These are phyloP conservation scores for Talaromyces islandicus DNA, from an alignment of 2,329 filamentous ascomycete genomes.

Conservation along the genomic window DNA sequence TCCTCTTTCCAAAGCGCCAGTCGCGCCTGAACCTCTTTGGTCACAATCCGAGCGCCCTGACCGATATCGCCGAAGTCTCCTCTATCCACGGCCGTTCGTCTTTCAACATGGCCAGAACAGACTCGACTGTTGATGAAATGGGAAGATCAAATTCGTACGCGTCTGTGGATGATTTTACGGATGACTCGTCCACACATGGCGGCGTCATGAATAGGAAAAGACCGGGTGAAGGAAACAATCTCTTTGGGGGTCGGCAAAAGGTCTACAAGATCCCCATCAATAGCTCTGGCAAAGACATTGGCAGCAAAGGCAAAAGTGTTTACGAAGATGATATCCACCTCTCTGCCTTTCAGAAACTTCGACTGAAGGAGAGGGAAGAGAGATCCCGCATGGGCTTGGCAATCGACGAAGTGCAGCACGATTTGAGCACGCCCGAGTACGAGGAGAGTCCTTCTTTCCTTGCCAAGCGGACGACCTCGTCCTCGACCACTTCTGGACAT, in stretches of 20 bases:
- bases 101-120: slow-evolving; percentile 55
- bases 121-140: slow-evolving; percentile 46
- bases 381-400: slow-evolving; percentile 33
- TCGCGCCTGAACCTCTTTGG: slow-evolving; percentile 72
- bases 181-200: slow-evolving; percentile 56
- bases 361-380: slow-evolving; percentile 47
- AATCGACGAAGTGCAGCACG: slow-evolving; percentile 30
- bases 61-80: slow-evolving; percentile 86
- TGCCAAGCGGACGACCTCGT: slow-evolving; percentile 72
- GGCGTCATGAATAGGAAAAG: slow-evolving; percentile 81
- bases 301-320: slow-evolving; percentile 60
- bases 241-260: slow-evolving; percentile 95
- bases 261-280: slow-evolving; percentile 75
- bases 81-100: slow-evolving; percentile 65
- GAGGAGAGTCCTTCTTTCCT: slow-evolving; percentile 56
- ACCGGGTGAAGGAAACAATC: slow-evolving; percentile 79
- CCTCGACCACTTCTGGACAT: slow-evolving; percentile 71
- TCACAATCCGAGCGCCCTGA: slow-evolving; percentile 53
- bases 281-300: slow-evolving; percentile 24
- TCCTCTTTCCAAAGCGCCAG: slow-evolving; percentile 73
- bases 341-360: slow-evolving; percentile 77
- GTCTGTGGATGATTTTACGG: slow-evolving; percentile 54
- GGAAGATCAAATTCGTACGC: slow-evolving; percentile 61
- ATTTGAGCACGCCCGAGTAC: slow-evolving; percentile 33
- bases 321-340: slow-evolving; percentile 83